Conservation (phyloP, 768 basidiomycete genomes). For the Cyclocybe cylindracea region DNA sequence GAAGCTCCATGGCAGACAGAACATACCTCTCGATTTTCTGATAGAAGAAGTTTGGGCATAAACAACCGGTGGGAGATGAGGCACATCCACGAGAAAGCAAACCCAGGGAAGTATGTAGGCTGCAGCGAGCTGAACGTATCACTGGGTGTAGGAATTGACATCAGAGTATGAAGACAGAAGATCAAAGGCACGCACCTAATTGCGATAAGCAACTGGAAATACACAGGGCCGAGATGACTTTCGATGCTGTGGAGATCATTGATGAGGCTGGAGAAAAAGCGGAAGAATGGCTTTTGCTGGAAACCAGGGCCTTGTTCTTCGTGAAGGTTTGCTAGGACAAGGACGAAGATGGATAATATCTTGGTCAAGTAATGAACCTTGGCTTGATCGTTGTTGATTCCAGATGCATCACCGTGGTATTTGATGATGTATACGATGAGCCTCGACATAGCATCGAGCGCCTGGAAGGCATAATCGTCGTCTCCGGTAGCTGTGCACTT, state of each 20-base stretch:
- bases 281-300: slow-evolving; percentile 97
- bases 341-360: slow-evolving; percentile 95
- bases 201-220: slow-evolving; percentile 84
- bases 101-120: slow-evolving; percentile 95
- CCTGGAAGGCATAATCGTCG: slow-evolving; percentile 80
- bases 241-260: slow-evolving; percentile 91
- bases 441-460: slow-evolving; percentile 92
- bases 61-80: slow-evolving; percentile 94
- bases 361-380: slow-evolving; percentile 97
- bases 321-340: slow-evolving; percentile 92
- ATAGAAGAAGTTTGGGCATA: slow-evolving; percentile 92
- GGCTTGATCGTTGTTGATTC: slow-evolving; percentile 89
- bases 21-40: slow-evolving; percentile 83
- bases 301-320: slow-evolving; percentile 91
- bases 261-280: slow-evolving; percentile 96
- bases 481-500: slow-evolving; percentile 75
- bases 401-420: slow-evolving; percentile 96
- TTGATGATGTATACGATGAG: slow-evolving; percentile 98
- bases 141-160: slow-evolving; percentile 41
- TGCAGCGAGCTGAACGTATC: slow-evolving; percentile 96
- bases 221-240: slow-evolving; percentile 80
- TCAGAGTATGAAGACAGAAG: background rate
- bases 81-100: slow-evolving; percentile 98
- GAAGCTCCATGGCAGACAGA: background rate
- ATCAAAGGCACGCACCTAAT: slow-evolving; percentile 62